Evolutionary conservation across 2,329 filamentous ascomycete genomes (phyloP).

Genomic region (Aspergillus novofumigatus): DNA sequence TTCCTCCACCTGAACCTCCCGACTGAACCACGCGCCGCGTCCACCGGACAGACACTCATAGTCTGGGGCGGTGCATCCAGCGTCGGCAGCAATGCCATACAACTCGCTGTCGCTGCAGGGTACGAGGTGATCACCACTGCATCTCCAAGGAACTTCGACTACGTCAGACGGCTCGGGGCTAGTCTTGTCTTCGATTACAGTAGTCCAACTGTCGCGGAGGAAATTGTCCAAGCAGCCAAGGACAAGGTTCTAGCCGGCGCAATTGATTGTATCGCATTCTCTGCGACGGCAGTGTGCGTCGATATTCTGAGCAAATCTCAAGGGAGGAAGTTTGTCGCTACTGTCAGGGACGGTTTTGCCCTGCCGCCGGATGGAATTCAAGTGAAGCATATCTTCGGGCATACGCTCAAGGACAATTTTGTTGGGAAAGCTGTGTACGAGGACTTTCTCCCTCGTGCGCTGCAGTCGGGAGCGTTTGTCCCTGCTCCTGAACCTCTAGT

Average conservation of each 20-base stretch:
- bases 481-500: constrained; percentile 33
- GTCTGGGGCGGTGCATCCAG: constrained; percentile 17
- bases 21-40: neutral
- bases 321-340: constrained; percentile 18
- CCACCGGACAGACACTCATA: neutral
- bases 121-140: constrained; percentile 11
- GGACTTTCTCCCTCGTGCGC: constrained; percentile 30
- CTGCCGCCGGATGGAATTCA: constrained; percentile 15
- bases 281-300: constrained; percentile 1
- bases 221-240: constrained; percentile 12
- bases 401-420: constrained; percentile 21
- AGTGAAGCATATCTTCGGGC: constrained; percentile 21
- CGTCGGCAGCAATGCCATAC: constrained; percentile 13
- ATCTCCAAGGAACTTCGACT: constrained; percentile 9
- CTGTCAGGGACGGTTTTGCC: neutral
- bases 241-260: constrained; percentile 9
- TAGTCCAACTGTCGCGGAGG: constrained; percentile 5
- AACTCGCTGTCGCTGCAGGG: constrained; percentile 10
- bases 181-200: constrained; percentile 45
- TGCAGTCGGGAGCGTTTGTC: constrained; percentile 25
- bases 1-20: constrained; percentile 18
- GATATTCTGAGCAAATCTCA: constrained; percentile 8
- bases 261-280: constrained; percentile 6
- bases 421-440: constrained; percentile 25
- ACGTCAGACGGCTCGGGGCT: constrained; percentile 43